Percentiles rank a stretch among this genome's conserved stretches.
Conservation (phyloP, 2,329 filamentous ascomycete genomes). For the Colletotrichum caudatum region DNA sequence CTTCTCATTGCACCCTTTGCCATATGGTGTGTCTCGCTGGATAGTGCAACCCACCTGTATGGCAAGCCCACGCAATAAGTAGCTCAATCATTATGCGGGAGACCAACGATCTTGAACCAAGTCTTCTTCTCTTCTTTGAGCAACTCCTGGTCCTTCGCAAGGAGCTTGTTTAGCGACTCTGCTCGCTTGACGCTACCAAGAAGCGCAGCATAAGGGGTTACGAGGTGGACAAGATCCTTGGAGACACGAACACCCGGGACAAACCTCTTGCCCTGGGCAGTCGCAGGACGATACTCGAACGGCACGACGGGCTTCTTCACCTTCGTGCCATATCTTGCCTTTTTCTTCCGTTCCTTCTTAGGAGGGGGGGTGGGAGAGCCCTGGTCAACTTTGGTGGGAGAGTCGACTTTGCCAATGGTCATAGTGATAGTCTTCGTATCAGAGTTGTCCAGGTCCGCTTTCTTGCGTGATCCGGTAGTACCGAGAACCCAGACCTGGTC, state of each 20-base stretch:
- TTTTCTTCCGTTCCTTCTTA: slow-evolving; percentile 28
- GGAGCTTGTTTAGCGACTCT: slow-evolving; percentile 7
- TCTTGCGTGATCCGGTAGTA: slow-evolving; percentile 19
- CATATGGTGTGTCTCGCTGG: not conserved
- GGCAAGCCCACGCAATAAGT: not conserved
- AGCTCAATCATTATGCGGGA: slow-evolving; percentile 25
- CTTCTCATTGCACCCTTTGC: slow-evolving; percentile 11
- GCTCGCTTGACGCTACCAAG: slow-evolving; percentile 5
- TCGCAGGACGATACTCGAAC: not conserved
- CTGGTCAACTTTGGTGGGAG: slow-evolving; percentile 21
- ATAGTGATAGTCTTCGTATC: slow-evolving; percentile 8
- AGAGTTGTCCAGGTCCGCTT: not conserved
- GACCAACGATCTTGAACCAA: slow-evolving; percentile 28
- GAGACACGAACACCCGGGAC: not conserved
- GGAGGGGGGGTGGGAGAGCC: slow-evolving; percentile 15
- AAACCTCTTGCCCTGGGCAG: not conserved
- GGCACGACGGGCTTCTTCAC: not conserved
- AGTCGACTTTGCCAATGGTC: slow-evolving; percentile 27
- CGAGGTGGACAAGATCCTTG: slow-evolving; percentile 15
- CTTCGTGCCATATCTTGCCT: slow-evolving; percentile 24
- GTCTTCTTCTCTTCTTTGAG: slow-evolving; percentile 30
- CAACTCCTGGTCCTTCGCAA: slow-evolving; percentile 22
- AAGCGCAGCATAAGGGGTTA: slow-evolving; percentile 1
- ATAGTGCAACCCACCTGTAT: not conserved
- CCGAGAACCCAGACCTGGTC: slow-evolving; percentile 20